These are phyloP conservation scores for Juncus effusus DNA, from an alignment of 176 grass and related monocot species.

Conservation along the genomic window DNA sequence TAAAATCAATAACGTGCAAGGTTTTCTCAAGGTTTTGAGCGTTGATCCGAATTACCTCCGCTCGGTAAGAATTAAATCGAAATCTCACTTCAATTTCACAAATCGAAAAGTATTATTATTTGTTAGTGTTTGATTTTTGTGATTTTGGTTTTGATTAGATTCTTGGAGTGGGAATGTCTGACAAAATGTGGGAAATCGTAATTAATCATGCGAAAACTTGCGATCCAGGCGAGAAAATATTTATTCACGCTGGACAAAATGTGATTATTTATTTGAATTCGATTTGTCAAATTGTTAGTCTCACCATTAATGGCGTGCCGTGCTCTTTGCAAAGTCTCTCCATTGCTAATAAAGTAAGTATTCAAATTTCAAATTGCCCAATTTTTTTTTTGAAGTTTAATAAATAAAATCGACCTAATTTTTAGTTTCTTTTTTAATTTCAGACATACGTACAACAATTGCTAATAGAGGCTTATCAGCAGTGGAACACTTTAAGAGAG, in stretches of 20 bases:
- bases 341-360: slow-evolving; percentile 26
- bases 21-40: slow-evolving; percentile 45
- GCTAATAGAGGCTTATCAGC: slow-evolving; percentile 36
- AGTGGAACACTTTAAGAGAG: slow-evolving; percentile 37
- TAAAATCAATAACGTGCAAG: slow-evolving; percentile 41
- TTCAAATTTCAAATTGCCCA: too few relatives aligned
- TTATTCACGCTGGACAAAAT: slow-evolving; percentile 6
- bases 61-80: slow-evolving; percentile 7
- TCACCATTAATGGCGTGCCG: slow-evolving; percentile 10
- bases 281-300: slow-evolving; percentile 30
- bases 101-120: not conserved
- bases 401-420: not conserved
- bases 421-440: not conserved
- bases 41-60: slow-evolving; percentile 45
- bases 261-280: slow-evolving; percentile 47
- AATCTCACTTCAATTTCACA: too few relatives aligned
- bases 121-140: slow-evolving; percentile 13
- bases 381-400: not conserved
- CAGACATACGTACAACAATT: slow-evolving; percentile 38
- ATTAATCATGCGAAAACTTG: slow-evolving; percentile 52
- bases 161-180: slow-evolving; percentile 69
- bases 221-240: slow-evolving; percentile 44
- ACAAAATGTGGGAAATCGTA: slow-evolving; percentile 67
- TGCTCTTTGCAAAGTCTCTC: slow-evolving; percentile 29
- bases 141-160: slow-evolving; percentile 39